Evolutionary conservation across 2,329 filamentous ascomycete genomes (phyloP).

Genomic region (Knoxdaviesia proteae): DNA sequence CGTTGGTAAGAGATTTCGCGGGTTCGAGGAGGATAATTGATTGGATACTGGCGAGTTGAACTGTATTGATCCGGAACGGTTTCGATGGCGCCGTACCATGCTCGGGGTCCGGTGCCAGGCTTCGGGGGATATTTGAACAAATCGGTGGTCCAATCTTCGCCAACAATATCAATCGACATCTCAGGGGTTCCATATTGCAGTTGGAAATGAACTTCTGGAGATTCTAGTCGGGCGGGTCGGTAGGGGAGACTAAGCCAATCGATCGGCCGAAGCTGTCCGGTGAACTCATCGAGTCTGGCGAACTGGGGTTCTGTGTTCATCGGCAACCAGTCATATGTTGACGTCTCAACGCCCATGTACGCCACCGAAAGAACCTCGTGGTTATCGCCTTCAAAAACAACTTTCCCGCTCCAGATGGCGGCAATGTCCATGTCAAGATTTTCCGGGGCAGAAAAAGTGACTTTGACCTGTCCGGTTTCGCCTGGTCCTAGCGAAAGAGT

Average conservation of each 20-base stretch:
- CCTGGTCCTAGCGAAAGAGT: constrained; percentile 1
- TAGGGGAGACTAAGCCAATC: constrained; percentile 4
- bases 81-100: constrained; percentile 5
- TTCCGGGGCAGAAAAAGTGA: neutral
- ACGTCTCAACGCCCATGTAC: constrained; percentile 8
- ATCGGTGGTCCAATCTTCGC: constrained; percentile 4
- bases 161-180: constrained; percentile 7
- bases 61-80: neutral
- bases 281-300: constrained; percentile 5
- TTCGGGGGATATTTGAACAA: constrained; percentile 5
- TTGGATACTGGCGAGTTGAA: constrained; percentile 1
- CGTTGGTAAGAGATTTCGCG: constrained; percentile 3
- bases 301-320: constrained; percentile 5
- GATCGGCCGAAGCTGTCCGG: constrained; percentile 5
- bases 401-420: constrained; percentile 8
- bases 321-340: constrained; percentile 8
- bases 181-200: constrained; percentile 7
- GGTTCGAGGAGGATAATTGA: constrained; percentile 5
- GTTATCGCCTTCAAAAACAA: constrained; percentile 6
- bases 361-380: constrained; percentile 6
- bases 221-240: constrained; percentile 5
- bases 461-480: neutral
- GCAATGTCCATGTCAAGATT: constrained; percentile 4
- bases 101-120: constrained; percentile 2
- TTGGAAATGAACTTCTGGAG: constrained; percentile 6